These are phyloP conservation scores for Malus domestica DNA, from an alignment of 306 rosid species.

Conservation along the genomic window DNA sequence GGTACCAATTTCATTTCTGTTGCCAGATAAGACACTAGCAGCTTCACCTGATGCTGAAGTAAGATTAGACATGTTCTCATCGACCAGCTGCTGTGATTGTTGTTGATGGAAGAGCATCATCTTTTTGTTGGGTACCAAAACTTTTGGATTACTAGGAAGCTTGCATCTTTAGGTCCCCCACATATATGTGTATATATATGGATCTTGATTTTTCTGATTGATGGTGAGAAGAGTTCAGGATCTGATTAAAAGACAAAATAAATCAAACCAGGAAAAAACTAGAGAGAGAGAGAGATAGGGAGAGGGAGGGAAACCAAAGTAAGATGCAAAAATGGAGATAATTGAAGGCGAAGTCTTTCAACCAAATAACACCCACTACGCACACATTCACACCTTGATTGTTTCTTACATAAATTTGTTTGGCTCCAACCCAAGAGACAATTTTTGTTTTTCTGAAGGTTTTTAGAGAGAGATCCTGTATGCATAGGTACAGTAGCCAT, in stretches of 20 bases:
- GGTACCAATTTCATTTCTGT: slow-evolving; percentile 49
- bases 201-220: slow-evolving; percentile 43
- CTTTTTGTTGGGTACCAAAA: slow-evolving; percentile 3
- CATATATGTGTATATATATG: slow-evolving; percentile 22
- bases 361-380: slow-evolving; percentile 16
- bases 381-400: slow-evolving; percentile 22
- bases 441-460: slow-evolving; percentile 35
- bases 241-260: slow-evolving; percentile 22
- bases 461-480: slow-evolving; percentile 27
- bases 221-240: slow-evolving; percentile 22
- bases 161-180: slow-evolving; percentile 10
- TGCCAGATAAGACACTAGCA: slow-evolving; percentile 84
- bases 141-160: slow-evolving; percentile 17
- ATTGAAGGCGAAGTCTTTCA: slow-evolving; percentile 11
- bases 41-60: slow-evolving; percentile 83
- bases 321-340: slow-evolving; percentile 17
- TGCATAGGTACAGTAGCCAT: slow-evolving; percentile 20
- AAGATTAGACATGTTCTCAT: slow-evolving; percentile 86
- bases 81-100: slow-evolving; percentile 29
- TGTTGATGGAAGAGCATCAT: slow-evolving; percentile 55
- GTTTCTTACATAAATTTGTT: slow-evolving; percentile 43
- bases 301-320: slow-evolving; percentile 18
- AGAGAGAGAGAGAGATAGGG: background rate
- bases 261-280: slow-evolving; percentile 10
- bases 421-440: slow-evolving; percentile 86